Conservation (phyloP, 257 asterid genomes). For the Salvia miltiorrhiza region DNA sequence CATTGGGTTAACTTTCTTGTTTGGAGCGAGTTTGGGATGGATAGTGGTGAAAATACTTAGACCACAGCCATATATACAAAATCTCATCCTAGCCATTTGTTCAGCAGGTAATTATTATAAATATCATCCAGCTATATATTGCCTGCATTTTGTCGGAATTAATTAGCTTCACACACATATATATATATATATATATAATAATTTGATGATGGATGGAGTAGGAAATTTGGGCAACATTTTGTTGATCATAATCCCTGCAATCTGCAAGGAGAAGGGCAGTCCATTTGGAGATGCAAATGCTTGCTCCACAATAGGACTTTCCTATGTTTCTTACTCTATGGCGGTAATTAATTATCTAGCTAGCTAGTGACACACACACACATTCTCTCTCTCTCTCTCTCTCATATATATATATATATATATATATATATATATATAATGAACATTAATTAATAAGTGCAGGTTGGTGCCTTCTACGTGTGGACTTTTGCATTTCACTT, state of each 20-base stretch:
- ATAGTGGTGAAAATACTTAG: slow-evolving; percentile 56
- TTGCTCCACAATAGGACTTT: slow-evolving; percentile 60
- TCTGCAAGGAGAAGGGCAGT: slow-evolving; percentile 69
- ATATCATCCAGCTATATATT: no score
- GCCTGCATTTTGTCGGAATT: no score
- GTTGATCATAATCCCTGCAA: slow-evolving; percentile 77
- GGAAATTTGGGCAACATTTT: slow-evolving; percentile 87
- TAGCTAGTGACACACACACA: no score
- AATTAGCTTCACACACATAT: no score
- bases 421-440: no score
- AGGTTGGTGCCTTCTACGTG: slow-evolving; percentile 73
- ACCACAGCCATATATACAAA: slow-evolving; percentile 66
- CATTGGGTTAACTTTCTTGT: slow-evolving; percentile 70
- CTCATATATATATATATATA: no score
- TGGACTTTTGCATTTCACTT: slow-evolving; percentile 71
- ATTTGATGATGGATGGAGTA: slow-evolving; percentile 11
- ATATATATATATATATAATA: no score
- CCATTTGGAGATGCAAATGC: slow-evolving; percentile 71
- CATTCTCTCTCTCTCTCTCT: background rate
- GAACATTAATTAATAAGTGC: background rate
- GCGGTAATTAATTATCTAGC: slow-evolving; percentile 43
- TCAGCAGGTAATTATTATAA: no score
- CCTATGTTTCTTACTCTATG: slow-evolving; percentile 90
- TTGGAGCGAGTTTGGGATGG: slow-evolving; percentile 87
- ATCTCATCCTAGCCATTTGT: slow-evolving; percentile 66